Evolutionary conservation across 139 green algal genomes (phyloP).

Genomic region (Limnomonas spitsbergensis): DNA sequence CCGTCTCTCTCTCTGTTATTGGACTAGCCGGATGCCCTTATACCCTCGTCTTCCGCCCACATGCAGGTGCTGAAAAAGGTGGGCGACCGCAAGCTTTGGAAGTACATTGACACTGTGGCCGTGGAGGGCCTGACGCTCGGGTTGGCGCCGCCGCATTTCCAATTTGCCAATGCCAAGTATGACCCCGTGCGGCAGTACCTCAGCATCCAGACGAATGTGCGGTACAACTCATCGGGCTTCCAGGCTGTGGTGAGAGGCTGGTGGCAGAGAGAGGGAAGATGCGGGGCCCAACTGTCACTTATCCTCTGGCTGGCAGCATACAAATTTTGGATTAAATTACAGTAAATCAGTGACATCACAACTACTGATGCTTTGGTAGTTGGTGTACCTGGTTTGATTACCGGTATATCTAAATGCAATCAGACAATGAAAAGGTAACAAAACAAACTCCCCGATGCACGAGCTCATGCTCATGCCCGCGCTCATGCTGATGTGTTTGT

Average conservation of each 20-base stretch:
- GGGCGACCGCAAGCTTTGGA: slow-evolving; percentile 14
- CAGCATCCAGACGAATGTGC: slow-evolving; percentile 18
- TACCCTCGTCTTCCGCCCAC: too few relatives aligned
- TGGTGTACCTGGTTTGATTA: too few relatives aligned
- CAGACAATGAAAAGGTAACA: too few relatives aligned
- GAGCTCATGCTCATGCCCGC: too few relatives aligned
- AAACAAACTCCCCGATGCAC: too few relatives aligned
- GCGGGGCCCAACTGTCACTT: background rate
- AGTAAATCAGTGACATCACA: too few relatives aligned
- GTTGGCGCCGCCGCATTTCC: slow-evolving; percentile 34
- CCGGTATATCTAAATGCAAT: too few relatives aligned
- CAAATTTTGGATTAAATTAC: too few relatives aligned
- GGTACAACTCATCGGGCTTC: slow-evolving; percentile 25
- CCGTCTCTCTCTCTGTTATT: too few relatives aligned
- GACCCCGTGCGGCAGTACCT: slow-evolving; percentile 18
- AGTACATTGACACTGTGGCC: slow-evolving; percentile 19
- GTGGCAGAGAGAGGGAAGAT: background rate
- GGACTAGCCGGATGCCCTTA: too few relatives aligned
- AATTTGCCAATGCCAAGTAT: slow-evolving; percentile 35
- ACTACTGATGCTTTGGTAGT: too few relatives aligned
- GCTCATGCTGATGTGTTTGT: too few relatives aligned
- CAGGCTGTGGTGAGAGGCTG: slow-evolving; percentile 24
- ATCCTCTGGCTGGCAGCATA: background rate
- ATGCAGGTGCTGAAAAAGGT: slow-evolving; percentile 31
- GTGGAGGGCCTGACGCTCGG: slow-evolving; percentile 38